phyloP scores from a whole-genome alignment of 805 yeast species.

The Teunomyces funiuensis region DNA sequence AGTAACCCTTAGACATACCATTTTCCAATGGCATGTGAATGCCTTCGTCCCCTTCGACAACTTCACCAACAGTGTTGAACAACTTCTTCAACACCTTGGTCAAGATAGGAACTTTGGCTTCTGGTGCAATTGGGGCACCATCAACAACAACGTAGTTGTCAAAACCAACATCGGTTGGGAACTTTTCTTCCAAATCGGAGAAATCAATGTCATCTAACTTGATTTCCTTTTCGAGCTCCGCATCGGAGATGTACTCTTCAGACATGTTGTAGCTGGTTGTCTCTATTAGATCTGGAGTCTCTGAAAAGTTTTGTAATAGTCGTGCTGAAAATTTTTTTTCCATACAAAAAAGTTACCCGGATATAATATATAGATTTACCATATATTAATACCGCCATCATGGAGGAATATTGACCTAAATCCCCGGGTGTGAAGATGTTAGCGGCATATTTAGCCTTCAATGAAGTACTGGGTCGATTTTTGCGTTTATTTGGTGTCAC shows the following conservation, averaged over 20 bases:
- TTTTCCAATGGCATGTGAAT: conserved; percentile 78
- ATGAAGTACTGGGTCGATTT: too few relatives aligned
- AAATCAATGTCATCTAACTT: conserved; percentile 62
- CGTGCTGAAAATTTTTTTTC: conserved; percentile 5
- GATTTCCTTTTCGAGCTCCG: conserved; percentile 40
- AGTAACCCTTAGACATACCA: conserved; percentile 81
- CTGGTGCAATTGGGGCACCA: conserved; percentile 96
- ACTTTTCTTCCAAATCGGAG: conserved; percentile 80
- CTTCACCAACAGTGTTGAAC: conserved; percentile 74
- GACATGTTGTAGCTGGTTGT: conserved; percentile 12
- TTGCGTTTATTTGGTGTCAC: neutral
- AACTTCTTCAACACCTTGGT: conserved; percentile 83
- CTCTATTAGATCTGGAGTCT: conserved; percentile 4
- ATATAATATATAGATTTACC: too few relatives aligned
- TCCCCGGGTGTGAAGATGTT: too few relatives aligned
- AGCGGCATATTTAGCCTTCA: too few relatives aligned
- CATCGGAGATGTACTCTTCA: conserved; percentile 22
- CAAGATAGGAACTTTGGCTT: conserved; percentile 77
- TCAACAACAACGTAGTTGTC: conserved; percentile 84
- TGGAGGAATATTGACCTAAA: too few relatives aligned
- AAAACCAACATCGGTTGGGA: conserved; percentile 56
- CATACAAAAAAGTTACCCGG: neutral
- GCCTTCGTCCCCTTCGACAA: conserved; percentile 58
- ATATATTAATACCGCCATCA: too few relatives aligned
- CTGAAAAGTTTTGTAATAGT: neutral